phyloP scores from a whole-genome alignment of 352 stramenopile species.

The Globisporangium uncinulatum region DNA sequence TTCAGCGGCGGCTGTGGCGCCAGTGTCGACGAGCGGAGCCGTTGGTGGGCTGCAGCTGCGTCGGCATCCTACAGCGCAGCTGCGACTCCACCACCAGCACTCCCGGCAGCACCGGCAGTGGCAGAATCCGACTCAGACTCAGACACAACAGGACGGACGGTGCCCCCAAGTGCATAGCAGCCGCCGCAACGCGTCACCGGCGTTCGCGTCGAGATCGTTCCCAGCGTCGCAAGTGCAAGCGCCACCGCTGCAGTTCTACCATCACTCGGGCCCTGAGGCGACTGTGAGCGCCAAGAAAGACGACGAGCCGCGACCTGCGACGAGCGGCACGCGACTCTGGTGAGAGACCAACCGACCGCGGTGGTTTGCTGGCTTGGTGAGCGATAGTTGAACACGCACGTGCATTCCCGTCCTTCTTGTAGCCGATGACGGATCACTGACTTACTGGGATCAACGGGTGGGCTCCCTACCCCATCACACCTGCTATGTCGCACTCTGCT shows the following conservation, averaged over 20 bases:
- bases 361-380: not conserved
- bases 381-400: not conserved
- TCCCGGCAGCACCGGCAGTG: not conserved
- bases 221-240: not conserved
- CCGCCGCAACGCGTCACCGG: conserved; percentile 4
- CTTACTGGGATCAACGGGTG: too few species aligned
- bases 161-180: not conserved
- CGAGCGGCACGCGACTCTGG: conserved; percentile 13
- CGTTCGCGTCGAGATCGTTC: not conserved
- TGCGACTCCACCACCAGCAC: conserved; percentile 5
- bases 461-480: not conserved
- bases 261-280: not conserved
- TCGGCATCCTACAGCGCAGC: not conserved
- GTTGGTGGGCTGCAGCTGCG: not conserved
- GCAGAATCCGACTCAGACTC: not conserved
- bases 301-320: conserved; percentile 40
- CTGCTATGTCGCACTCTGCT: not conserved
- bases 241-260: not conserved
- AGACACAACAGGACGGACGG: not conserved
- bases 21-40: conserved; percentile 10
- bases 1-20: conserved; percentile 34
- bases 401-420: not conserved
- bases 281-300: conserved; percentile 30
- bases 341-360: not conserved
- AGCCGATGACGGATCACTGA: not conserved